Percentiles rank a stretch among this genome's conserved stretches.
Conservation (phyloP, 768 basidiomycete genomes). For the Leccinum olivaceopallidum region DNA sequence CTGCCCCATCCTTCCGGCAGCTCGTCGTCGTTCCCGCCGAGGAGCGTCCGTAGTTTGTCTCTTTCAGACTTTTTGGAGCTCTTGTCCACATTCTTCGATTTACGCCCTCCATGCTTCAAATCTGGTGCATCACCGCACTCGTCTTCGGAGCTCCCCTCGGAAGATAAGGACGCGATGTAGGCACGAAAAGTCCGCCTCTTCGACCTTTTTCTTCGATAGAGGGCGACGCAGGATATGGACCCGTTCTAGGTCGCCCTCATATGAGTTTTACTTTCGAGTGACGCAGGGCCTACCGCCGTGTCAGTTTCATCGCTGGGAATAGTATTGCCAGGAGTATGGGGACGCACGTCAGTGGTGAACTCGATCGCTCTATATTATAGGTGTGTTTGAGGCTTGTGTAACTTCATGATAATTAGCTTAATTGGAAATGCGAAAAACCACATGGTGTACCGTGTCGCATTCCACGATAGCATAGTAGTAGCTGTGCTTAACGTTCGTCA, state of each 20-base stretch:
- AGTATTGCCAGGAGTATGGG: not conserved
- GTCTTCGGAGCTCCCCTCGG: conserved; percentile 46
- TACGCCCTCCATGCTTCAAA: conserved; percentile 2
- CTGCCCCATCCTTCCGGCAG: conserved; percentile 86
- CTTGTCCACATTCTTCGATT: conserved; percentile 20
- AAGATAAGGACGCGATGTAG: conserved; percentile 71
- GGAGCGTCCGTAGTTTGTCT: conserved; percentile 73
- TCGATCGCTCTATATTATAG: conserved; percentile 70
- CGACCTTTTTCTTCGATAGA: conserved; percentile 82
- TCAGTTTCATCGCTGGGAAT: not conserved
- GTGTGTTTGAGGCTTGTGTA: conserved; percentile 55
- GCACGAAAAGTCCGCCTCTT: conserved; percentile 87
- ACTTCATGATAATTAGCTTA: conserved; percentile 48
- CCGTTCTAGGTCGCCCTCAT: conserved; percentile 92
- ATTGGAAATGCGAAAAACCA: not conserved
- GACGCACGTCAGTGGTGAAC: conserved; percentile 87
- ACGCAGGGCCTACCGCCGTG: conserved; percentile 71
- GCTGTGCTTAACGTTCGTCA: conserved; percentile 41
- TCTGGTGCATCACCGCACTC: conserved; percentile 11
- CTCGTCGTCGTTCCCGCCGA: conserved; percentile 63
- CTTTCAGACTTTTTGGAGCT: conserved; percentile 46
- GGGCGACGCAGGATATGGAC: conserved; percentile 74
- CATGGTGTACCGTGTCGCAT: conserved; percentile 65
- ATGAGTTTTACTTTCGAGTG: conserved; percentile 98
- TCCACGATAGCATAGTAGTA: conserved; percentile 96